phyloP scores from a whole-genome alignment of 441 rosid species.

The Omphalea diandra region DNA sequence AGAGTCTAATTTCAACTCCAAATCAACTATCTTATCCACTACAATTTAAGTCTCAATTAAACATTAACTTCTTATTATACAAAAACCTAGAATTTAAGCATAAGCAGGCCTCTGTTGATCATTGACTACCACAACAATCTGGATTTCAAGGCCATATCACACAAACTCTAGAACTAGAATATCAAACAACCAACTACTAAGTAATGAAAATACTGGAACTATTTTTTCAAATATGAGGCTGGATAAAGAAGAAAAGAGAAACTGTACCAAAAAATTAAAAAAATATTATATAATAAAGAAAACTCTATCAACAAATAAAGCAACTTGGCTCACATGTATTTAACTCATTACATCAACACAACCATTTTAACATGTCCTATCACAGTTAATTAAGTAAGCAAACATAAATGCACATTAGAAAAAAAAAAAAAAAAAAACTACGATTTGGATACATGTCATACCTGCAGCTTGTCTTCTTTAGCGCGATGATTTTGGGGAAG shows the following conservation, averaged over 20 bases:
- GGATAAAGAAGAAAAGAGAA: too few species aligned
- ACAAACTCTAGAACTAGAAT: neutral
- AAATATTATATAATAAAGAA: neutral
- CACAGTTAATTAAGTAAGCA: neutral
- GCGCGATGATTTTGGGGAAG: slow-evolving; percentile 32
- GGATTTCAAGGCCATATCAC: neutral
- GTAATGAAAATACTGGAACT: neutral
- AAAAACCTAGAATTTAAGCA: neutral
- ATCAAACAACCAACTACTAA: neutral
- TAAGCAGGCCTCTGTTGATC: neutral
- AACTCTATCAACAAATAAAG: neutral
- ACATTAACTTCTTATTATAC: neutral
- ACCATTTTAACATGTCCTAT: neutral
- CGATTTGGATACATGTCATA: neutral
- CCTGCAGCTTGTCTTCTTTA: slow-evolving; percentile 37
- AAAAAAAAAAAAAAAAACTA: neutral
- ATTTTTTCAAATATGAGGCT: neutral
- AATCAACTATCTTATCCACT: neutral
- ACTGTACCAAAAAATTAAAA: neutral
- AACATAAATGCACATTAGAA: neutral
- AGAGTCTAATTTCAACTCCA: neutral
- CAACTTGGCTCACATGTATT: neutral
- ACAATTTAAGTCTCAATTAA: neutral
- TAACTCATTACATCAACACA: neutral
- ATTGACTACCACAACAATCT: neutral